Evolutionary conservation across 208 protist genomes (phyloP).

Genomic region (Trypanosoma lewisi): DNA sequence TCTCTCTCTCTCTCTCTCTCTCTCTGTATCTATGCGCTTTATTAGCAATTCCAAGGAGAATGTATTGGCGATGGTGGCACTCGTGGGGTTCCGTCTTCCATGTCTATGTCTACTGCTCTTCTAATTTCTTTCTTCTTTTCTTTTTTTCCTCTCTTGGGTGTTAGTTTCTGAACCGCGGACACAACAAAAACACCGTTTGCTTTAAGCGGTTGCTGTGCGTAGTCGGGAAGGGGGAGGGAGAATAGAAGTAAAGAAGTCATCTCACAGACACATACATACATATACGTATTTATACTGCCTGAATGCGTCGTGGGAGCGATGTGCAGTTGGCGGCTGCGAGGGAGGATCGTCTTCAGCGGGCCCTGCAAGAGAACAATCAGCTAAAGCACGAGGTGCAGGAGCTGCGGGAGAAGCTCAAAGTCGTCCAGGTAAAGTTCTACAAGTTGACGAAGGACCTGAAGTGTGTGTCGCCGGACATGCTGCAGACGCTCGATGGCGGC

Average conservation of each 20-base stretch:
- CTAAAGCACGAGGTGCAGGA: conserved; percentile 63
- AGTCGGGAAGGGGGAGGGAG: background rate
- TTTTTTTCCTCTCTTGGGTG: too few species aligned
- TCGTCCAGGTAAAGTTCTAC: conserved; percentile 73
- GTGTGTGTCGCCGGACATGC: conserved; percentile 17
- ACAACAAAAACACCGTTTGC: too few species aligned
- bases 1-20: background rate
- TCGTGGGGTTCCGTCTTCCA: too few species aligned
- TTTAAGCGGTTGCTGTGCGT: background rate
- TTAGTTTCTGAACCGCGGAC: too few species aligned
- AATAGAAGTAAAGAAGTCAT: too few species aligned
- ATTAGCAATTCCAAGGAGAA: too few species aligned
- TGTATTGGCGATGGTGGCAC: too few species aligned
- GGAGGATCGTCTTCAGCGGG: conserved; percentile 71
- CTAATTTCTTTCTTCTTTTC: too few species aligned
- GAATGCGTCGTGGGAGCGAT: conserved; percentile 14
- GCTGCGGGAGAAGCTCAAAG: conserved; percentile 58
- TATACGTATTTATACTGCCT: conserved; percentile 5
- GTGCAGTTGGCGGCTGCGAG: conserved; percentile 20
- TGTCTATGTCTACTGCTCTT: too few species aligned
- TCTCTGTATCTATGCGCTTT: background rate
- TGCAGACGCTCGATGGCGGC: conserved; percentile 3
- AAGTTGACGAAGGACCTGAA: conserved; percentile 61
- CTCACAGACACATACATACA: conserved; percentile 1
- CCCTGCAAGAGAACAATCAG: conserved; percentile 59